These are phyloP conservation scores for Aspergillus sclerotialis DNA, from an alignment of 2,329 filamentous ascomycete genomes.

Conservation along the genomic window DNA sequence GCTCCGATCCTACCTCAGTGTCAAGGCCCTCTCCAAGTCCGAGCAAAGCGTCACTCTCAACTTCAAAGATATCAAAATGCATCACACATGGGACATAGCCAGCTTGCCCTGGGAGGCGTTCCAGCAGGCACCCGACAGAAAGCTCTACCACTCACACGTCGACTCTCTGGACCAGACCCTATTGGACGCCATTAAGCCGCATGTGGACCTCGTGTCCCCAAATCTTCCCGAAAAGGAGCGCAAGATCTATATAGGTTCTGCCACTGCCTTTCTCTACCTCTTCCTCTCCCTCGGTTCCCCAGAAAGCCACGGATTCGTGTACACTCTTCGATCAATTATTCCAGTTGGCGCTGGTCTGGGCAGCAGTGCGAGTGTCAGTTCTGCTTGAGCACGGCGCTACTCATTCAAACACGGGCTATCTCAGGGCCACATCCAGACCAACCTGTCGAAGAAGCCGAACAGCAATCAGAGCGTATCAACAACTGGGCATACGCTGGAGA, in stretches of 20 bases:
- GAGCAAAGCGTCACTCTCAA: background rate
- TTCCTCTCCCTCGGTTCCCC: background rate
- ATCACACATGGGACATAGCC: background rate
- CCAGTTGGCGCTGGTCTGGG: background rate
- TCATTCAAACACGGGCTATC: background rate
- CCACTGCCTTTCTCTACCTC: background rate
- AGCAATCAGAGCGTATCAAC: background rate
- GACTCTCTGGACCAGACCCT: no score
- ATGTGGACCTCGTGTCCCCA: no score
- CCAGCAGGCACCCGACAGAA: background rate
- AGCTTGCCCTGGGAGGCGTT: background rate
- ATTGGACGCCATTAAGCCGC: no score
- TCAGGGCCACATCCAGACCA: no score
- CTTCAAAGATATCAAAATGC: background rate
- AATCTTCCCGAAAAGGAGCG: no score
- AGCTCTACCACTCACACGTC: no score
- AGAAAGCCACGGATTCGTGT: background rate
- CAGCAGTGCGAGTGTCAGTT: background rate
- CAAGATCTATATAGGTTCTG: background rate
- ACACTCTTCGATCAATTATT: background rate
- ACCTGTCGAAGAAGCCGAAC: background rate
- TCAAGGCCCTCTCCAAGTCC: background rate
- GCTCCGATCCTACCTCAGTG: background rate
- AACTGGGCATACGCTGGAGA: background rate
- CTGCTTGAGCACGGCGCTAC: background rate